phyloP scores from a whole-genome alignment of 805 yeast species.

The Wickerhamomyces queroliae region DNA sequence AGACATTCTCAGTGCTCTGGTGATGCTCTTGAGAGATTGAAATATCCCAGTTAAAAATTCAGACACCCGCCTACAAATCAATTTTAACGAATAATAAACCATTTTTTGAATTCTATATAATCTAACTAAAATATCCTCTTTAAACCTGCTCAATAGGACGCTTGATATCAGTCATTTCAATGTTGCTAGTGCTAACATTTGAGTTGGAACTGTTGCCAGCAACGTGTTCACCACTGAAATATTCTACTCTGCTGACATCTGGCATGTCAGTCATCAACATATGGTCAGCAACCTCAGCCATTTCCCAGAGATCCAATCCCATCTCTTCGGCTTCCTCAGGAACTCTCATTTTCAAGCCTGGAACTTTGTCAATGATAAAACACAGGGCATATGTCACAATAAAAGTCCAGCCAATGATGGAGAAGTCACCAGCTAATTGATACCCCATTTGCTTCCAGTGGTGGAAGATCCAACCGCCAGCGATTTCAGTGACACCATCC shows the following conservation, averaged over 20 bases:
- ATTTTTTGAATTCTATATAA: no score
- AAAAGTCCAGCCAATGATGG: slow-evolving; percentile 39
- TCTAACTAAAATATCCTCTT: no score
- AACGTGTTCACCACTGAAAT: slow-evolving; percentile 7
- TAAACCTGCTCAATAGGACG: not conserved
- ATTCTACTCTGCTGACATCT: slow-evolving; percentile 9
- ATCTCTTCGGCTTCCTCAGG: slow-evolving; percentile 39
- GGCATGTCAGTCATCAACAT: slow-evolving; percentile 7
- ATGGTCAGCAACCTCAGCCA: slow-evolving; percentile 42
- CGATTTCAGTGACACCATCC: slow-evolving; percentile 78
- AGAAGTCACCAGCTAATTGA: slow-evolving; percentile 58
- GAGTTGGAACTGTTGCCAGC: not conserved
- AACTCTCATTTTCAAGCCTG: slow-evolving; percentile 42
- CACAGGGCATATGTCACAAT: slow-evolving; percentile 37
- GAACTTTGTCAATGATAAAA: slow-evolving; percentile 42
- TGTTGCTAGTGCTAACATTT: not conserved
- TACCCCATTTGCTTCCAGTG: slow-evolving; percentile 89
- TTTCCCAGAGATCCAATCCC: slow-evolving; percentile 46
- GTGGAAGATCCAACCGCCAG: slow-evolving; percentile 91
- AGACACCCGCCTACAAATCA: not conserved
- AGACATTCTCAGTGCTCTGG: no score
- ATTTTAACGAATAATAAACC: not conserved
- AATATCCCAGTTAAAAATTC: no score
- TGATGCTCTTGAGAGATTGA: no score
- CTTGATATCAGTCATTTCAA: slow-evolving; percentile 5